Evolutionary conservation across 495 filamentous ascomycete species (phyloP), one percentile per base, ranked within the genome.

Genomic region (Aspergillus affinis): DNA sequence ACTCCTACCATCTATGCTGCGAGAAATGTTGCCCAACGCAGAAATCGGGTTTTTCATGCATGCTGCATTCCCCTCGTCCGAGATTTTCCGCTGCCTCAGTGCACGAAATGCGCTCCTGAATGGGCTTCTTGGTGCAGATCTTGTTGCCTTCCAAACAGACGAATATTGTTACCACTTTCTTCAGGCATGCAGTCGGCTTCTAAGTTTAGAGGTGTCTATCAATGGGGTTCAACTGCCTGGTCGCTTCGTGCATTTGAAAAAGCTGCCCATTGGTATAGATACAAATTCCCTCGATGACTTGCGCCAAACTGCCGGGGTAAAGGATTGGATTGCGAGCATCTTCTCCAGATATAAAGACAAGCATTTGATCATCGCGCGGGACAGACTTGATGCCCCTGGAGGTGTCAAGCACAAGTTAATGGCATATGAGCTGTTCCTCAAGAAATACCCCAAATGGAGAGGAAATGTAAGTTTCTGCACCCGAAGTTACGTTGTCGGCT

Each of bases 41-140:
- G 87, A 92, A 72, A 96, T 97, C 68, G 92, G 92, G 26, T 92
- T 97, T 72, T 97, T 96, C 74, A 76, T 97, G 46, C 92, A 96
- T 69, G 88, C 92, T 29, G 88, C 92, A 6, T 96, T 96, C 68
- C 92, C 92, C 2, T 96, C 92, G 0, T 96, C 91, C 9, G 92
- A 96, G 68, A 84, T 96, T 7, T 96, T 96, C 77, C 82, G 92
- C 13, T 96, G 92, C 67, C 78, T 96, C 13, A 88, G 87, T 17
- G 78, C 87, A 6, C 88, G 92, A 26, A 88, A 89, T 58, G 78
- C 91, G 62, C 77, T 96, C 12, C 81, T 96, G 6, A 87, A 94
- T 60, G 92, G 92, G 46, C 89, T 96, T 79, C 84, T 96, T 4
- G 92, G 92, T 7, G 88, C 92, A 27, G 92, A 95, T 71, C 74